Conservation (phyloP, 2,329 filamentous ascomycete genomes). For the Tricladium varicosporioides region DNA sequence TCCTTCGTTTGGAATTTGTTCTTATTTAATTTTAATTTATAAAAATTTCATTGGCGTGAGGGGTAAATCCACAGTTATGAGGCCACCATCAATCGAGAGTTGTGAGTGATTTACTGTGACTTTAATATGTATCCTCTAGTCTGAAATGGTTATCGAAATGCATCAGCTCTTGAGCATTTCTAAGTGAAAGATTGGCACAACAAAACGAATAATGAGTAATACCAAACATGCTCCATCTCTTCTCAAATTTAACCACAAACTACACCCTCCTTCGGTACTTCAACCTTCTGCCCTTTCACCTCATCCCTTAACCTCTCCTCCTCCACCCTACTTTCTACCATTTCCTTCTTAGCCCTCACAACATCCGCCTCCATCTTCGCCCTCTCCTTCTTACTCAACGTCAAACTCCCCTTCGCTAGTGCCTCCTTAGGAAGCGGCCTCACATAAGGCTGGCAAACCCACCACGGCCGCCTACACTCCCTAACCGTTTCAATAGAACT, state of each 20-base stretch:
- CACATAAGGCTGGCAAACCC: slow-evolving; percentile 86
- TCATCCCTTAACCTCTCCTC: slow-evolving; percentile 9
- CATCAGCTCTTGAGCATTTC: slow-evolving; percentile 28
- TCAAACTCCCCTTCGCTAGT: slow-evolving; percentile 74
- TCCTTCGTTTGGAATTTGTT: too few species aligned
- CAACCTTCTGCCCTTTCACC: slow-evolving; percentile 16
- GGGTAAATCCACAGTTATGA: too few species aligned
- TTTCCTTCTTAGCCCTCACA: slow-evolving; percentile 2
- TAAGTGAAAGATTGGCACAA: too few species aligned
- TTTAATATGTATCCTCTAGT: too few species aligned
- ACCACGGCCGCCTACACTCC: slow-evolving; percentile 79
- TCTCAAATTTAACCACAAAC: slow-evolving; percentile 25
- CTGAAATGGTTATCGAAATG: slow-evolving; percentile 13
- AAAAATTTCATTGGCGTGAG: too few species aligned
- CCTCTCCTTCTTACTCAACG: slow-evolving; percentile 67
- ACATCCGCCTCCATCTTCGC: slow-evolving; percentile 38
- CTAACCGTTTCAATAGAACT: slow-evolving; percentile 67
- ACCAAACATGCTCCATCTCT: too few species aligned
- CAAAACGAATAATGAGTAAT: too few species aligned
- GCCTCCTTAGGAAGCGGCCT: slow-evolving; percentile 86
- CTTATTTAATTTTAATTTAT: too few species aligned
- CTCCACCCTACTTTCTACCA: slow-evolving; percentile 9
- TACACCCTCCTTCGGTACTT: slow-evolving; percentile 27
- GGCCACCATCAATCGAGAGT: too few species aligned
- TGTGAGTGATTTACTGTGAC: too few species aligned